Evolutionary conservation across 2,329 filamentous ascomycete species (phyloP).

Genomic region (Fusarium duplospermum): DNA sequence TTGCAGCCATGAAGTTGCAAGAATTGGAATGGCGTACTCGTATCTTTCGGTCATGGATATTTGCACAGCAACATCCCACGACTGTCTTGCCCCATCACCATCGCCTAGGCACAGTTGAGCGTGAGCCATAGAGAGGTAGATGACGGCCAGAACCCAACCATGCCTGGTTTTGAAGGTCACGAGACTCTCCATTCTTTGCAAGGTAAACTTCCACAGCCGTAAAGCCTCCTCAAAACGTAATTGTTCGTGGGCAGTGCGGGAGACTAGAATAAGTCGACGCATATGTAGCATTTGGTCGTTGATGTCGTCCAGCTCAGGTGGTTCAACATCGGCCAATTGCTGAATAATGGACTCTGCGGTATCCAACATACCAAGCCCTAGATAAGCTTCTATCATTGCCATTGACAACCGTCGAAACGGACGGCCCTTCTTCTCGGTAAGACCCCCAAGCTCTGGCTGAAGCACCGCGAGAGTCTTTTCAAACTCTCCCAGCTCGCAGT

Average conservation of each 20-base stretch:
- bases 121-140: conserved; percentile 46
- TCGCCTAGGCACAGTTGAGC: conserved; percentile 40
- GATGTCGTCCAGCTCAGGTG: conserved; percentile 43
- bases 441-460: conserved; percentile 34
- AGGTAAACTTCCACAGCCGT: conserved; percentile 29
- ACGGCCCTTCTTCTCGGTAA: conserved; percentile 29
- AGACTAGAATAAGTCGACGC: conserved; percentile 42
- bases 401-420: conserved; percentile 43
- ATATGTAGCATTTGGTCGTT: conserved; percentile 49
- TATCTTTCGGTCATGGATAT: conserved; percentile 43
- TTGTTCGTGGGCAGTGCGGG: conserved; percentile 39
- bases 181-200: conserved; percentile 36
- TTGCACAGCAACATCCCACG: conserved; percentile 42
- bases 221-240: conserved; percentile 29
- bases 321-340: conserved; percentile 29
- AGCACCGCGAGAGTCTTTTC: conserved; percentile 37
- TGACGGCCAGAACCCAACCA: conserved; percentile 42
- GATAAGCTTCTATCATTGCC: conserved; percentile 38
- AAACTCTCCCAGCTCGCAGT: conserved; percentile 46
- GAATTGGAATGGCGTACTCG: conserved; percentile 47
- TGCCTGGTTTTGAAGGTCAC: conserved; percentile 37
- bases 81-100: conserved; percentile 8
- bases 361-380: conserved; percentile 35
- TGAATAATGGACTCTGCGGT: conserved; percentile 24
- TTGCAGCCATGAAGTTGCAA: conserved; percentile 46